Conservation (phyloP, 805 yeast genomes). For the Scheffersomyces amazonensis region DNA sequence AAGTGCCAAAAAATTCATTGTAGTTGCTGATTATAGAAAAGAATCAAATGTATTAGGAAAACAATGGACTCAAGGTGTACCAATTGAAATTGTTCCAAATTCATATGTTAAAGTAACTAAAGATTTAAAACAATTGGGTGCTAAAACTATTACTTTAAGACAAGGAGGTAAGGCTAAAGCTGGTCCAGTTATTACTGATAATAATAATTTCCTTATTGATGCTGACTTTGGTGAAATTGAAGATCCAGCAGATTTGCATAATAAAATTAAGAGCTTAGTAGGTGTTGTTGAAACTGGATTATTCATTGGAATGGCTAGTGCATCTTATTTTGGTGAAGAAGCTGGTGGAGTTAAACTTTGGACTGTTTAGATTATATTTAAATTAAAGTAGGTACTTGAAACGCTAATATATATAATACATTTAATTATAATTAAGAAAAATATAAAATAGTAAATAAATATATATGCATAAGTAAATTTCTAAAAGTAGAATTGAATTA, state of each 20-base stretch:
- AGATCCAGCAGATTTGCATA: slow-evolving; percentile 52
- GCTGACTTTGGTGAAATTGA: slow-evolving; percentile 84
- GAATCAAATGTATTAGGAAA: slow-evolving; percentile 69
- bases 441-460: too few species aligned
- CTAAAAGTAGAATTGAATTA: too few species aligned
- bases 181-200: slow-evolving; percentile 95
- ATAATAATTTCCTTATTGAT: slow-evolving; percentile 89
- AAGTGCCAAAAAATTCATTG: slow-evolving; percentile 69
- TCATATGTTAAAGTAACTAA: slow-evolving; percentile 74
- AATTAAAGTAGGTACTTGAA: too few species aligned
- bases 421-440: too few species aligned
- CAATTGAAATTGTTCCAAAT: slow-evolving; percentile 91
- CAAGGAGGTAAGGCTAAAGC: slow-evolving; percentile 92
- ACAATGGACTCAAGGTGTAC: slow-evolving; percentile 87
- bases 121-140: slow-evolving; percentile 65
- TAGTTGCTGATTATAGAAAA: slow-evolving; percentile 93
- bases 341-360: slow-evolving; percentile 51
- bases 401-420: too few species aligned
- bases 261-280: slow-evolving; percentile 65
- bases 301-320: slow-evolving; percentile 69
- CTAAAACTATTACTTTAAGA: slow-evolving; percentile 62
- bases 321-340: slow-evolving; percentile 86
- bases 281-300: slow-evolving; percentile 98
- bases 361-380: slow-evolving; percentile 8
- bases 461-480: too few species aligned